phyloP scores from a whole-genome alignment of 1,139 yeast genomes.

The Yamadazyma triangularis region DNA sequence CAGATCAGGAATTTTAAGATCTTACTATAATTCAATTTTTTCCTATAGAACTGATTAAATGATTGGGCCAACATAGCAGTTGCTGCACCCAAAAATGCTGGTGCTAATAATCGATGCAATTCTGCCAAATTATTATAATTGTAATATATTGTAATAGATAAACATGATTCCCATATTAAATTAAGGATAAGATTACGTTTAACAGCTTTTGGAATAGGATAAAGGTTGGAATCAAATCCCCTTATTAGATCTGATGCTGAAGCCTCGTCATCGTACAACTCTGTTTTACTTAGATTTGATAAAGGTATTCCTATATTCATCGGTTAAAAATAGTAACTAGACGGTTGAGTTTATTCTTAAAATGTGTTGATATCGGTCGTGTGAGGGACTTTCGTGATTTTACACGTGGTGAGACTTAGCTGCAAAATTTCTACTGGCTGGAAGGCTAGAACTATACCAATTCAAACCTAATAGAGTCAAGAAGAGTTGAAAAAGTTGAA shows the following conservation, averaged over 20 bases:
- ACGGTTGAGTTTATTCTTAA: no score
- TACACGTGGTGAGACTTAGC: no score
- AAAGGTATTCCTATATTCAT: slow-evolving; percentile 1
- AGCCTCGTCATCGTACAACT: slow-evolving; percentile 6
- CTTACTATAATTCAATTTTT: slow-evolving; percentile 34
- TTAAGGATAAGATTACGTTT: slow-evolving; percentile 12
- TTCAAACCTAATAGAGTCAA: no score
- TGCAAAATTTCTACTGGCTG: no score
- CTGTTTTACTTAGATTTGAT: slow-evolving; percentile 2
- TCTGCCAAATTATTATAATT: slow-evolving; percentile 20
- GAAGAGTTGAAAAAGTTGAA: no score
- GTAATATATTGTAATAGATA: slow-evolving; percentile 22
- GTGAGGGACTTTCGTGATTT: no score
- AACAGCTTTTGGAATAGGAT: slow-evolving; percentile 17
- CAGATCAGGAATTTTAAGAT: slow-evolving; percentile 51
- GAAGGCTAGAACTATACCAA: no score
- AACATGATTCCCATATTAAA: slow-evolving; percentile 20
- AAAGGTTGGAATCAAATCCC: slow-evolving; percentile 15
- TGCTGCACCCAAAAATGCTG: slow-evolving; percentile 40
- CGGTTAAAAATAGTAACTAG: no score
- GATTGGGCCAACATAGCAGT: slow-evolving; percentile 60
- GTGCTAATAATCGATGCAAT: slow-evolving; percentile 30
- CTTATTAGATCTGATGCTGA: slow-evolving; percentile 8
- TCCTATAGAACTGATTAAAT: slow-evolving; percentile 43
- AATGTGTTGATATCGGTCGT: no score